Conservation (phyloP, 2,329 filamentous ascomycete genomes). For the Alternaria brassicae region DNA sequence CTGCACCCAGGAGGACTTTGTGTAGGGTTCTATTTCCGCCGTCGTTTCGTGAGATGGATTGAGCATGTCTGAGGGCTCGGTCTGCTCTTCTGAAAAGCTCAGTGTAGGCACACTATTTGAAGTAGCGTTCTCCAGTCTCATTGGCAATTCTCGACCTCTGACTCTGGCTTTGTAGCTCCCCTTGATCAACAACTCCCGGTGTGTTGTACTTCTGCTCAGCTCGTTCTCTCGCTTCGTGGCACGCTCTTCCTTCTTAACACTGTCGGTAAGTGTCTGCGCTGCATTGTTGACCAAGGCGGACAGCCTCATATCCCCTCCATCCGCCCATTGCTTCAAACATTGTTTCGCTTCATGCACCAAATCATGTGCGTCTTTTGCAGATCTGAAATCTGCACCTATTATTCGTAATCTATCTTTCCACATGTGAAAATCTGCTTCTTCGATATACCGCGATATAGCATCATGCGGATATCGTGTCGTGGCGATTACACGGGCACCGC, state of each 20-base stretch:
- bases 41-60: background rate
- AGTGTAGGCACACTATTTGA: background rate
- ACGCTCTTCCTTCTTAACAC: conserved; percentile 13
- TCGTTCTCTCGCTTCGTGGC: conserved; percentile 7
- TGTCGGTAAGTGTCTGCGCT: conserved; percentile 24
- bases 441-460: conserved; percentile 15
- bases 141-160: conserved; percentile 4
- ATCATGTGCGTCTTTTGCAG: conserved; percentile 11
- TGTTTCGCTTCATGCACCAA: conserved; percentile 14
- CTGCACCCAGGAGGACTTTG: conserved; percentile 22
- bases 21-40: conserved; percentile 6
- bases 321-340: conserved; percentile 9
- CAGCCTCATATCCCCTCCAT: conserved; percentile 9
- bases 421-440: conserved; percentile 5
- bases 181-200: conserved; percentile 3
- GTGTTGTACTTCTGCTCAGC: background rate
- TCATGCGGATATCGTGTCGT: conserved; percentile 19
- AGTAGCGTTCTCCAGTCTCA: background rate
- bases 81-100: background rate
- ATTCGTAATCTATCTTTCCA: conserved; percentile 11
- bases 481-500: conserved; percentile 18
- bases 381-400: conserved; percentile 17
- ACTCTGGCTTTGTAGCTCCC: conserved; percentile 14
- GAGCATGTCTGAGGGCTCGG: background rate
- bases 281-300: conserved; percentile 17